Evolutionary conservation across 2,329 filamentous ascomycete species (phyloP).

Genomic region (Xylaria sp.): DNA sequence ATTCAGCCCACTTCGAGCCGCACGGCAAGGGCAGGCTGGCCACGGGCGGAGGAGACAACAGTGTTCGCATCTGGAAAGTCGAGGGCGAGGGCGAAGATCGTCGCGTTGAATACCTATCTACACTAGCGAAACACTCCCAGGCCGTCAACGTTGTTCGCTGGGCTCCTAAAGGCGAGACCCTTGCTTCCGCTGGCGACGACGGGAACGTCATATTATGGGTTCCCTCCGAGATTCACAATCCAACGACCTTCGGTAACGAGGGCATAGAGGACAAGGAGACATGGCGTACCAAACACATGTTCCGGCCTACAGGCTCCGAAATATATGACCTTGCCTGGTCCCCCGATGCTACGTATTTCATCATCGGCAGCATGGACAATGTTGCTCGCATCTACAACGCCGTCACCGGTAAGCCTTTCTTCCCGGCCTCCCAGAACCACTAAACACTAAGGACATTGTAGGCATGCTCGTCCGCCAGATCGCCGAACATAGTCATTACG

Average conservation of each 20-base stretch:
- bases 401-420: slow-evolving; percentile 67
- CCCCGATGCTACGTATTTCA: slow-evolving; percentile 95
- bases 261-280: slow-evolving; percentile 92
- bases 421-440: neutral
- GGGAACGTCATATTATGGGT: slow-evolving; percentile 98
- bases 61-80: slow-evolving; percentile 93
- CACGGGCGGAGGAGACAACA: slow-evolving; percentile 95
- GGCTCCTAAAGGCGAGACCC: slow-evolving; percentile 90
- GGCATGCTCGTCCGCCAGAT: slow-evolving; percentile 48
- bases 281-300: slow-evolving; percentile 98
- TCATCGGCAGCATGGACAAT: slow-evolving; percentile 99
- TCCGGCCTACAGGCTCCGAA: slow-evolving; percentile 90
- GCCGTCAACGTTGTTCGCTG: slow-evolving; percentile 98
- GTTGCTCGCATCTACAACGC: slow-evolving; percentile 97
- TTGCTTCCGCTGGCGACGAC: slow-evolving; percentile 96
- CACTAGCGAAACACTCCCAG: slow-evolving; percentile 92
- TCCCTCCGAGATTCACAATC: slow-evolving; percentile 78
- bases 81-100: slow-evolving; percentile 86
- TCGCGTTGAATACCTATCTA: slow-evolving; percentile 91
- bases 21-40: slow-evolving; percentile 90
- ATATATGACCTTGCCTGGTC: slow-evolving; percentile 99
- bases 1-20: slow-evolving; percentile 96
- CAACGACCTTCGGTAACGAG: slow-evolving; percentile 81
- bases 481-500: slow-evolving; percentile 74
- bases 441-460: slow-evolving; percentile 32